These are phyloP conservation scores for Penicillium sp. DNA, from an alignment of 2,329 filamentous ascomycete genomes.

Conservation along the genomic window DNA sequence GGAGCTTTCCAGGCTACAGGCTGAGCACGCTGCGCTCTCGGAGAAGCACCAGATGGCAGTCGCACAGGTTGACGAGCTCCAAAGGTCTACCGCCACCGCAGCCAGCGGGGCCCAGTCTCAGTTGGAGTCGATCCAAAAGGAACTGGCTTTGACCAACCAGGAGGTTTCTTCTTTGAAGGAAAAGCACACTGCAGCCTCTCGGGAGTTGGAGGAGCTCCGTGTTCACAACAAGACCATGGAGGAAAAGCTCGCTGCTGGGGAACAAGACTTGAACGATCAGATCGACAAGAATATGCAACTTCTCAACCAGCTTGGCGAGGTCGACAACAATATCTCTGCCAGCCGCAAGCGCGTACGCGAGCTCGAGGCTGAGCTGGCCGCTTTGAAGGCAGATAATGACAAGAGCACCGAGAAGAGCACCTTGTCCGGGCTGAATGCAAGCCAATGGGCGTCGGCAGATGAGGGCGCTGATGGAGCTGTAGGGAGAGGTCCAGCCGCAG, in stretches of 20 bases:
- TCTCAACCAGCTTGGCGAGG: conserved; percentile 42
- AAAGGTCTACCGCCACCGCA: conserved; percentile 70
- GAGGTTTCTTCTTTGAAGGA: conserved; percentile 35
- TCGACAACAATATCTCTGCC: conserved; percentile 39
- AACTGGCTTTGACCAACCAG: conserved; percentile 38
- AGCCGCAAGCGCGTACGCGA: conserved; percentile 42
- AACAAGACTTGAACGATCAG: conserved; percentile 42
- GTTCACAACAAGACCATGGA: conserved; percentile 34
- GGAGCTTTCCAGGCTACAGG: conserved; percentile 48
- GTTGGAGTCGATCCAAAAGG: conserved; percentile 64
- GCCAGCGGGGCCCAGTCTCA: conserved; percentile 73
- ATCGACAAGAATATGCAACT: conserved; percentile 46
- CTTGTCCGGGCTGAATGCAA: conserved; percentile 38
- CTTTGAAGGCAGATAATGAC: conserved; percentile 38
- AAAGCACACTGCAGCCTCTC: conserved; percentile 32
- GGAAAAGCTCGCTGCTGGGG: conserved; percentile 36
- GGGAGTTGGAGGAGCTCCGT: conserved; percentile 37
- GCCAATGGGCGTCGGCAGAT: conserved; percentile 45
- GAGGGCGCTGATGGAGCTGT: conserved; percentile 32
- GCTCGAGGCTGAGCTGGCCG: conserved; percentile 42
- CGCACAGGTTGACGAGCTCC: conserved; percentile 75
- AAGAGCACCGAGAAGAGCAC: conserved; percentile 25
- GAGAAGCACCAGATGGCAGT: conserved; percentile 35
- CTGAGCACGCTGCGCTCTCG: conserved; percentile 51
- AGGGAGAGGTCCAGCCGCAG: conserved; percentile 40